These are phyloP conservation scores for Thraustotheca clavata DNA, from an alignment of 352 stramenopile species.

Conservation along the genomic window DNA sequence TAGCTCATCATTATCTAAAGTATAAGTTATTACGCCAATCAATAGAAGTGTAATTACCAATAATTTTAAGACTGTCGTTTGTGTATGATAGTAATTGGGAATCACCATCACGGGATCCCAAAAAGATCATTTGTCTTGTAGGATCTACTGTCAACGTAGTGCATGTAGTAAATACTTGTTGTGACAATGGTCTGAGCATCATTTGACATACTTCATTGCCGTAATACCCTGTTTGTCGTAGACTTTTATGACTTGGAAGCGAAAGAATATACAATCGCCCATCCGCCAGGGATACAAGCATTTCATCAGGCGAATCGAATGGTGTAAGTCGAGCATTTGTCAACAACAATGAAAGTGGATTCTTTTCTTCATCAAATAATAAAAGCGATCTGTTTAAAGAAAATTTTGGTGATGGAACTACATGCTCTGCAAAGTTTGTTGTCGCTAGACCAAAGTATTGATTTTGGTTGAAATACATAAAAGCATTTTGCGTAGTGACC, in stretches of 20 bases:
- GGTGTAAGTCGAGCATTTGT: neutral
- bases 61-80: conserved; percentile 3
- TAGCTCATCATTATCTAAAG: conserved; percentile 15
- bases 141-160: conserved; percentile 56
- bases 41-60: neutral
- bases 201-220: conserved; percentile 18
- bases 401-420: conserved; percentile 62
- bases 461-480: conserved; percentile 85
- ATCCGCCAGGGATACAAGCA: conserved; percentile 48
- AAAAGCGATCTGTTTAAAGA: conserved; percentile 54
- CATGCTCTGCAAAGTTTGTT: conserved; percentile 65
- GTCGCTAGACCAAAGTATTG: conserved; percentile 69
- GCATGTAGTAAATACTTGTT: conserved; percentile 24
- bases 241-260: conserved; percentile 18
- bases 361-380: conserved; percentile 38
- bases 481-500: conserved; percentile 65
- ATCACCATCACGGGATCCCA: conserved; percentile 71
- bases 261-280: conserved; percentile 55
- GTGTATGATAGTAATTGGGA: conserved; percentile 60
- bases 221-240: conserved; percentile 21
- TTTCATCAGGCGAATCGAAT: conserved; percentile 36
- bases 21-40: conserved; percentile 22
- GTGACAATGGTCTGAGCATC: neutral
- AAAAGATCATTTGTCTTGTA: conserved; percentile 59
- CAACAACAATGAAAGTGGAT: conserved; percentile 3